Percentiles rank a stretch among this genome's conserved stretches.
phyloP scores from a whole-genome alignment of 176 grass and related monocot genomes.

The Cocos nucifera region DNA sequence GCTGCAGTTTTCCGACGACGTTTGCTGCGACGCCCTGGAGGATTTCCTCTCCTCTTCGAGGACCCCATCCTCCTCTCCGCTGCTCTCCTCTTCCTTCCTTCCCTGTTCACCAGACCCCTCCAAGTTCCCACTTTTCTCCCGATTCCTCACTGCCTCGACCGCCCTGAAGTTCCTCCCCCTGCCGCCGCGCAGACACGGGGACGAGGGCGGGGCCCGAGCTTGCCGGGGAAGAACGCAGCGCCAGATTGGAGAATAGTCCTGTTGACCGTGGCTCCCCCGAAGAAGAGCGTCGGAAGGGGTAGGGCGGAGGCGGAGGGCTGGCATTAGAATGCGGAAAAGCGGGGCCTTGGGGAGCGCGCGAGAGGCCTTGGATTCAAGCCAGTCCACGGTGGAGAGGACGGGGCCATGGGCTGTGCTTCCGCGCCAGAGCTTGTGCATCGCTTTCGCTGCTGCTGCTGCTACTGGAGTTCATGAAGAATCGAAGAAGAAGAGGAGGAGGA shows the following conservation, averaged over 20 bases:
- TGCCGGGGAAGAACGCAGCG: not conserved
- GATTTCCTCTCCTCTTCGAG: constrained; percentile 1
- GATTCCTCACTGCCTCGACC: constrained; percentile 21
- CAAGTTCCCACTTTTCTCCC: constrained; percentile 5
- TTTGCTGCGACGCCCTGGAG: not conserved
- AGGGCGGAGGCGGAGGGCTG: constrained; percentile 17
- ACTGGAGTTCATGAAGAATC: constrained; percentile 11
- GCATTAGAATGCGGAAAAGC: constrained; percentile 22
- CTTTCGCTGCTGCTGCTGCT: constrained; percentile 12
- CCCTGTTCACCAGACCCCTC: constrained; percentile 7
- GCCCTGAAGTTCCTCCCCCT: constrained; percentile 26
- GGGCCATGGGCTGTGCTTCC: constrained; percentile 19
- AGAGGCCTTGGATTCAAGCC: constrained; percentile 22
- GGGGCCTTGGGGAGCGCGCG: not conserved
- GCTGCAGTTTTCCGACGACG: not conserved
- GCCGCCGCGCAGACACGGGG: constrained; percentile 16
- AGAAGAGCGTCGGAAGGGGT: not conserved
- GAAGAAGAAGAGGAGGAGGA: not conserved
- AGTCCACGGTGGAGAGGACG: constrained; percentile 27
- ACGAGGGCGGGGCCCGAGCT: not conserved
- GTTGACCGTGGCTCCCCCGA: not conserved
- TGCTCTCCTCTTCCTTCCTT: not conserved
- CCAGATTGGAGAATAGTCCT: not conserved
- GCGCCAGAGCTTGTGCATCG: constrained; percentile 37
- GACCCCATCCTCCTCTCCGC: constrained; percentile 7